Conservation (phyloP, 768 basidiomycete genomes). For the Cystobasidium onofrii region DNA sequence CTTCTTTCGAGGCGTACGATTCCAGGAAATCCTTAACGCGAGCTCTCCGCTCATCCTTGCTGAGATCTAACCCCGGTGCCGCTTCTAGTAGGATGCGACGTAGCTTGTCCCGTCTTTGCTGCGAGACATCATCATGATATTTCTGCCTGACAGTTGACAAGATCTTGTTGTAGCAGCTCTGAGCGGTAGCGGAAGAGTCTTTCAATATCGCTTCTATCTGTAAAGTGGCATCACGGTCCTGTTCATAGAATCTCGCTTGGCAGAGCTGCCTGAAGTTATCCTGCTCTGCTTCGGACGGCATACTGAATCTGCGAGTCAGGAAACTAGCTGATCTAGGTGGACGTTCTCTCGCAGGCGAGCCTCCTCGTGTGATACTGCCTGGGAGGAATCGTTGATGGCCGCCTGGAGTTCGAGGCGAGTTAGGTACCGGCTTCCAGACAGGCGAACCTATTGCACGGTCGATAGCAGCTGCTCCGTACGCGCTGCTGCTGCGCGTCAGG, state of each 20-base stretch:
- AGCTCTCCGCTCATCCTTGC: background rate
- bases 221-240: constrained; percentile 9
- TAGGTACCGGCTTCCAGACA: background rate
- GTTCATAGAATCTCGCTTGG: constrained; percentile 16
- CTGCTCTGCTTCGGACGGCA: constrained; percentile 15
- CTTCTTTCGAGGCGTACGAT: constrained; percentile 11
- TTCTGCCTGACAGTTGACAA: constrained; percentile 2
- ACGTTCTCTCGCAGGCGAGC: background rate
- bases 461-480: background rate
- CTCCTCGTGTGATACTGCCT: background rate
- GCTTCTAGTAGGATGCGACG: background rate
- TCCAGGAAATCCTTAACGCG: constrained; percentile 1
- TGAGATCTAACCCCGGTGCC: background rate
- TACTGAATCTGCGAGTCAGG: constrained; percentile 11
- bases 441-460: background rate
- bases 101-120: background rate
- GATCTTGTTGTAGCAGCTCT: constrained; percentile 25
- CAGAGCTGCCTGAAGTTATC: constrained; percentile 15
- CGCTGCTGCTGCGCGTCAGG: background rate
- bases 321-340: background rate
- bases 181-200: background rate
- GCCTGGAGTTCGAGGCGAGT: background rate
- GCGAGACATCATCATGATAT: constrained; percentile 22
- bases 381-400: background rate
- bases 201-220: constrained; percentile 5